phyloP scores from a whole-genome alignment of 768 basidiomycete species.

The Mycena venus region DNA sequence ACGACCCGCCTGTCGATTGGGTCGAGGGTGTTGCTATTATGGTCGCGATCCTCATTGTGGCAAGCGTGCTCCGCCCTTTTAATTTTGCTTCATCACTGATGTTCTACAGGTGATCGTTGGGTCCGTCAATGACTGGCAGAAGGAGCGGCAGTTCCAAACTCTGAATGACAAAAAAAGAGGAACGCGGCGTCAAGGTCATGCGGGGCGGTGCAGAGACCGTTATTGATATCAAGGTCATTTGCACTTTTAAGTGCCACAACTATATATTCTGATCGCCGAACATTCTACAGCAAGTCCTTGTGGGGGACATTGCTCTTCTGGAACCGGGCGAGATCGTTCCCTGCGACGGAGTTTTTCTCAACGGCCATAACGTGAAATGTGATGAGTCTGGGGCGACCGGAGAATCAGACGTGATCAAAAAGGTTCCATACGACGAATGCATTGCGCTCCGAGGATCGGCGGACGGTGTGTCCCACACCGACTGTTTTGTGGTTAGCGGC shows the following conservation, averaged over 20 bases:
- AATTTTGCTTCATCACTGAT: constrained; percentile 24
- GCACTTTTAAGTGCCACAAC: not conserved
- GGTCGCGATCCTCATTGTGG: constrained; percentile 81
- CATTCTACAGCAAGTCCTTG: constrained; percentile 84
- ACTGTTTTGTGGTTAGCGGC: constrained; percentile 94
- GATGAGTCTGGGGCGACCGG: constrained; percentile 98
- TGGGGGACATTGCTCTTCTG: constrained; percentile 91
- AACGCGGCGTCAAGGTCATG: constrained; percentile 89
- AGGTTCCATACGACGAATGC: constrained; percentile 85
- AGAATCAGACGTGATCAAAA: constrained; percentile 96
- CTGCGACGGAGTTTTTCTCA: constrained; percentile 94
- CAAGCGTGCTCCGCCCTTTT: constrained; percentile 49
- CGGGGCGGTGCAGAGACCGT: constrained; percentile 78
- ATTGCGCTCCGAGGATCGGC: constrained; percentile 62
- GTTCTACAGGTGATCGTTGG: constrained; percentile 82
- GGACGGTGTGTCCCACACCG: constrained; percentile 67
- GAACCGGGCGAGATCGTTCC: constrained; percentile 98
- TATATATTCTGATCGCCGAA: constrained; percentile 32
- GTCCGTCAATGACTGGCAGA: constrained; percentile 97
- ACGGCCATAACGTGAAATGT: constrained; percentile 93
- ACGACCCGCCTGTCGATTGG: constrained; percentile 94
- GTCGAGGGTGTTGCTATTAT: constrained; percentile 93
- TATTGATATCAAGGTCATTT: constrained; percentile 75
- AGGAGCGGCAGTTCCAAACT: constrained; percentile 93
- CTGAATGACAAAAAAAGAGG: constrained; percentile 97